phyloP scores from a whole-genome alignment of 163 green algal genomes.

The Chlorella variabilis region DNA sequence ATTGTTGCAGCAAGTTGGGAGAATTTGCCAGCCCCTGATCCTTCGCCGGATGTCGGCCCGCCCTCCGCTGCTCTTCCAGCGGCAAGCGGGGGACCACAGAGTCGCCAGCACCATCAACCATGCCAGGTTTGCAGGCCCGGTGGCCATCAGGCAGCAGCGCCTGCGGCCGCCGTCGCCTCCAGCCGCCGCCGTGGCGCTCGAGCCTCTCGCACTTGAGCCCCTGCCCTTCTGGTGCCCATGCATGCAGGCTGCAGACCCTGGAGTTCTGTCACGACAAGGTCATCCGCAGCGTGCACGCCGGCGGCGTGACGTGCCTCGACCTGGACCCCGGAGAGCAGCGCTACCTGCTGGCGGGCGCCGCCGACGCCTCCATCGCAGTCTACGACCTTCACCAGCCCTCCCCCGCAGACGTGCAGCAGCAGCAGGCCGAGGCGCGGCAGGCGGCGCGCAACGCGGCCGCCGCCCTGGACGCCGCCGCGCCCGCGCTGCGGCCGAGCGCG shows the following conservation, averaged over 20 bases:
- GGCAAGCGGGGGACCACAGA: too few species aligned
- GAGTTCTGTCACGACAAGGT: slow-evolving; percentile 47
- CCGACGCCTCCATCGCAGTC: slow-evolving; percentile 55
- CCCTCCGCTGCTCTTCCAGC: too few species aligned
- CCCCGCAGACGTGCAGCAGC: not conserved
- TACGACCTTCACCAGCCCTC: slow-evolving; percentile 54
- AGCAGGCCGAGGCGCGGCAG: not conserved
- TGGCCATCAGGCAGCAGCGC: not conserved
- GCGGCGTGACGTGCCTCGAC: slow-evolving; percentile 65
- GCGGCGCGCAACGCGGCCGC: not conserved
- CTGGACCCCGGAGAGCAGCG: slow-evolving; percentile 77
- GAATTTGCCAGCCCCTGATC: too few species aligned
- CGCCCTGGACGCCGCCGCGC: not conserved
- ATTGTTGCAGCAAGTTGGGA: too few species aligned
- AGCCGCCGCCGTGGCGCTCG: too few species aligned
- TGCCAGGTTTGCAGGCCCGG: not conserved
- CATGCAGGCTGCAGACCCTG: slow-evolving; percentile 34
- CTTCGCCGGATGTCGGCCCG: too few species aligned
- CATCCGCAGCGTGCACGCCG: slow-evolving; percentile 45
- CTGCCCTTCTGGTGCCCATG: not conserved
- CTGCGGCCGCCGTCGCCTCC: too few species aligned
- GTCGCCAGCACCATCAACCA: not conserved
- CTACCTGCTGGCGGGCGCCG: slow-evolving; percentile 72
- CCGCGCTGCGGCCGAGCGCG: not conserved
- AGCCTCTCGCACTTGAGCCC: too few species aligned